Percentiles rank a stretch among this genome's conserved stretches.
These are phyloP conservation scores for Pseudogymnoascus sp. DNA, from an alignment of 2,329 filamentous ascomycete species.

Conservation along the genomic window DNA sequence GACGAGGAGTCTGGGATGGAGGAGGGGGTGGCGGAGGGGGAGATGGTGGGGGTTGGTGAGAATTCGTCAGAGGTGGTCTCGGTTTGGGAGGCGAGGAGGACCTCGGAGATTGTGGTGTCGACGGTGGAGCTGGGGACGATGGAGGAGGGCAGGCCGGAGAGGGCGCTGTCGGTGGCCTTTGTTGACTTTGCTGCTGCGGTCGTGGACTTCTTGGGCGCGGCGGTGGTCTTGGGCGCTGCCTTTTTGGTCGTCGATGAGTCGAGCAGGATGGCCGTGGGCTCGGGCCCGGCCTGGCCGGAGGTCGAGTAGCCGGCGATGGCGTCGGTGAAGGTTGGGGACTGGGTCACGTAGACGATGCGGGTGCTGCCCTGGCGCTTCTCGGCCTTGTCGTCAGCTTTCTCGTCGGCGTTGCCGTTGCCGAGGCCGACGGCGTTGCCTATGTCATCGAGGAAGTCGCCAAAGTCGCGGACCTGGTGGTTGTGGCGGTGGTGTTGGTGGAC, in stretches of 20 bases:
- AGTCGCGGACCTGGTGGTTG: neutral
- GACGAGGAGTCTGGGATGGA: neutral
- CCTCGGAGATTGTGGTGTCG: conserved; percentile 1
- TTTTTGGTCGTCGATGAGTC: neutral
- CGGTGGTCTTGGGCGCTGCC: neutral
- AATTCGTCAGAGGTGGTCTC: conserved; percentile 10
- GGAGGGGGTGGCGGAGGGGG: conserved; percentile 10
- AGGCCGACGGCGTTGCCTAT: neutral
- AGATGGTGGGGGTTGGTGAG: conserved; percentile 9
- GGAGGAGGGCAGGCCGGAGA: neutral
- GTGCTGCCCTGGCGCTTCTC: conserved; percentile 22
- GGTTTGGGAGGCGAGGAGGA: neutral
- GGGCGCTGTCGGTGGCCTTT: neutral
- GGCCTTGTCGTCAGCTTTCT: too few relatives aligned
- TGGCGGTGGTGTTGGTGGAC: neutral
- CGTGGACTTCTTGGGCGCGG: too few relatives aligned
- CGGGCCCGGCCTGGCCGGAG: neutral
- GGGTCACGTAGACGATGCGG: conserved; percentile 41
- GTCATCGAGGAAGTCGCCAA: neutral
- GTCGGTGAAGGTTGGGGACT: conserved; percentile 42
- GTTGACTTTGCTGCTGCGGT: neutral
- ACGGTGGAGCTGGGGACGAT: conserved; percentile 8
- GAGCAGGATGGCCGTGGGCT: neutral
- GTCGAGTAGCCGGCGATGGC: conserved; percentile 39
- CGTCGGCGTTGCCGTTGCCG: neutral